These are phyloP conservation scores for Aspergillus sp. DNA, from an alignment of 2,329 filamentous ascomycete species.

Conservation along the genomic window DNA sequence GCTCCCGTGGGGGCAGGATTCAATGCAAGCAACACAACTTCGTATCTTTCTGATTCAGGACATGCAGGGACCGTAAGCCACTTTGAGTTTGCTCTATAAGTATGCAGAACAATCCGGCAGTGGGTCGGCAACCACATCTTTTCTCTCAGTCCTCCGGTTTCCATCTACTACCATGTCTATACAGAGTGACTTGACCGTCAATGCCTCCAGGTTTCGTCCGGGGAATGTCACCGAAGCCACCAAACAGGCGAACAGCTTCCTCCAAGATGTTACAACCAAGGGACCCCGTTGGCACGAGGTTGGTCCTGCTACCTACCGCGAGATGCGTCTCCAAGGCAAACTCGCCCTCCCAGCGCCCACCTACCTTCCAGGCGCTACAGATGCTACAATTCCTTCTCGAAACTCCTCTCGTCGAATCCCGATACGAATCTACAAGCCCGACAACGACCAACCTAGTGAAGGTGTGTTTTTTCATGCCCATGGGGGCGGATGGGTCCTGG, in stretches of 20 bases:
- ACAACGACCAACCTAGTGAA: constrained; percentile 39
- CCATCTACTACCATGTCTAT: constrained; percentile 2
- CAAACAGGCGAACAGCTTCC: constrained; percentile 8
- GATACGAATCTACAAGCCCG: constrained; percentile 53
- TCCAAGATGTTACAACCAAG: neutral
- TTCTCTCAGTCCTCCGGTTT: too few species aligned
- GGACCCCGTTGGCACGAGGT: constrained; percentile 56
- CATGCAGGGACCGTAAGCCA: too few species aligned
- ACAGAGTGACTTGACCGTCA: constrained; percentile 2
- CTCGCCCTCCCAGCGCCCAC: constrained; percentile 51
- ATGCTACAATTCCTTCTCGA: constrained; percentile 53
- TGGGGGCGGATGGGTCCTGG: constrained; percentile 48
- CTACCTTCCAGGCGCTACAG: constrained; percentile 47
- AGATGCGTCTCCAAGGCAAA: constrained; percentile 55
- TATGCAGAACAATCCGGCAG: neutral
- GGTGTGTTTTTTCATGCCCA: constrained; percentile 58
- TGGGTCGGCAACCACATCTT: neutral
- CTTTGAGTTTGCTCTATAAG: neutral
- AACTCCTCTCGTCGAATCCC: constrained; percentile 53
- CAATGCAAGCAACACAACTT: too few species aligned
- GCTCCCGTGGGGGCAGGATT: too few species aligned
- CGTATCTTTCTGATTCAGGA: too few species aligned
- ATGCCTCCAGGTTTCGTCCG: constrained; percentile 2
- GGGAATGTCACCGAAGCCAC: constrained; percentile 35
- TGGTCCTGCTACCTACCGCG: constrained; percentile 54